Evolutionary conservation across 176 grass and related monocot species (phyloP), one percentile per base, ranked within the genome.

Genomic region (Stipa capillata): DNA sequence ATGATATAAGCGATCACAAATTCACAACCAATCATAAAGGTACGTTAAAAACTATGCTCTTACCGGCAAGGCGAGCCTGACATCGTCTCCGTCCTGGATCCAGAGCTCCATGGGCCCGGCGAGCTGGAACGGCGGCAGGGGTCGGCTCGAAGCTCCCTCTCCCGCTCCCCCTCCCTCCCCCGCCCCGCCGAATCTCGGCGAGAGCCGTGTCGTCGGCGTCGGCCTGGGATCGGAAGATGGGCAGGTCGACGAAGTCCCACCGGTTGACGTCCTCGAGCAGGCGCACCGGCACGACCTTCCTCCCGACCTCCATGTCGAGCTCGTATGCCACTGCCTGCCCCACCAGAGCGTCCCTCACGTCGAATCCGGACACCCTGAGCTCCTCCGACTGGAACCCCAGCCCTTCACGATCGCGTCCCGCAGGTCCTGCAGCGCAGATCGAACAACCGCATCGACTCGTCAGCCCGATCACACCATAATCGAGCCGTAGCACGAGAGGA

Each of bases 71-170:
- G 92, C 87, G 28, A 98, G 77, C 58, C 90, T 90, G 80, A 99
- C 78, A 50, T 89, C 92, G 27, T 98, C 92, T 11, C 83, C 96
- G 51, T 95, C 71, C 74, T 94, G 92, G 74, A 99, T 95, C 96
- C 90, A 93, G 70, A 98, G 86, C 62, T 98, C 90, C 96, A 94
- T 83, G 6, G 90, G 96, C 42, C 96, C 92, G 0, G 92, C 83
- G 21, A 98, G 90, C 83, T 94, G 85, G 83, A 98, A 98, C 14
- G 92, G 85, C 2, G 92, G 90, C 52, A 95, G 75, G n/a, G 0
- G 75, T 72, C 2, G 90, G 92, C 27, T 87, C 78, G 37, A 73
- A 24, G 24, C 42, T 44, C 45, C 80, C 49, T 63, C 79, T 82
- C 40, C 63, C 17, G 23, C 47, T 31, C 47, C 76, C 41, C 67